phyloP scores from a whole-genome alignment of 176 grass and related monocot species.

The Avena insularis region DNA sequence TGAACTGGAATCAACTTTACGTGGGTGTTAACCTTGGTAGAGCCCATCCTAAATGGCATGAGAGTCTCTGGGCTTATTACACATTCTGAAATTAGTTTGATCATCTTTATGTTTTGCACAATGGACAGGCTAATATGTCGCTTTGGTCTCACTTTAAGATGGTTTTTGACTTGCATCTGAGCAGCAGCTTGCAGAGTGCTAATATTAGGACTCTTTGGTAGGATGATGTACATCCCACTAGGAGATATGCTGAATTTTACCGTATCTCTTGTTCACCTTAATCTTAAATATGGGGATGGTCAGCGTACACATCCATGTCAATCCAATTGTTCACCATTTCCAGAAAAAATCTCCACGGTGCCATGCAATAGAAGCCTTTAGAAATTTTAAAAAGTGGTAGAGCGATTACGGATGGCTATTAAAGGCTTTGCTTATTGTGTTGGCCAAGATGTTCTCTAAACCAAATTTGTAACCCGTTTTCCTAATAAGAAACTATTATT shows the following conservation, averaged over 20 bases:
- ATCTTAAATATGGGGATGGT: slow-evolving; percentile 93
- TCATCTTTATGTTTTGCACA: neutral
- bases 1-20: slow-evolving; percentile 3
- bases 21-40: neutral
- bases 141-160: slow-evolving; percentile 96
- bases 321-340: slow-evolving; percentile 11
- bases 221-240: slow-evolving; percentile 90
- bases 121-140: slow-evolving; percentile 80
- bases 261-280: slow-evolving; percentile 88
- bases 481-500: slow-evolving; percentile 88
- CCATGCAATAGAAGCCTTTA: slow-evolving; percentile 30
- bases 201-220: slow-evolving; percentile 91
- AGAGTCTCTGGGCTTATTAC: neutral
- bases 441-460: slow-evolving; percentile 81
- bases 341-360: neutral
- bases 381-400: slow-evolving; percentile 39
- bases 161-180: slow-evolving; percentile 97
- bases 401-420: slow-evolving; percentile 85
- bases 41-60: neutral
- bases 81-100: no score
- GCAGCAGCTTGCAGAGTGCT: slow-evolving; percentile 76
- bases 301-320: slow-evolving; percentile 57
- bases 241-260: slow-evolving; percentile 95
- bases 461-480: slow-evolving; percentile 85
- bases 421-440: slow-evolving; percentile 68